Base-by-base conservation (phyloP, 78 protist species). In the Pelomyxa schiedti region DNA sequence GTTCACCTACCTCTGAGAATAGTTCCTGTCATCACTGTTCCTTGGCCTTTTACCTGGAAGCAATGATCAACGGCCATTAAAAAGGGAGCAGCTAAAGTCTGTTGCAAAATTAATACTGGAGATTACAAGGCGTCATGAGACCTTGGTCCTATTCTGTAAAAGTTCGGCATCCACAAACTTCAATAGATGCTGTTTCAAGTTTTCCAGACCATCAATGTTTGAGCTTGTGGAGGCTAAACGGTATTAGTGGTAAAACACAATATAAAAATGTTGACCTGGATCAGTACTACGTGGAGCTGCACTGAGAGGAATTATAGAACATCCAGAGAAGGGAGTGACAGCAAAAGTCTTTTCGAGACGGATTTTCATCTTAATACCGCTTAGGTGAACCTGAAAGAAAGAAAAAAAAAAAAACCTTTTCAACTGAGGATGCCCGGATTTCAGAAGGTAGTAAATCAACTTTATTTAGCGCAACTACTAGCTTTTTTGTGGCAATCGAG, bases 51-150 rank as follows among this genome's bases (percentile, higher is more conserved):
- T 70, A 96, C 91, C 35, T 75, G 84, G 72, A 95, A 96, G 87
- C 99, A 96, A 76, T 96, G 99, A 76, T 96, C 99, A 77, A 96
- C 86, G 37, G 93, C 89, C 42, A 93, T 85, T 39, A 87, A 58
- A 1, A 96, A 83, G 5, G 88, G 79, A 3, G n/a, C n/a, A n/a
- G n/a, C n/a, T n/a, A n/a, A n/a, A n/a, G n/a, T n/a, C n/a, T n/a
- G n/a, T n/a, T n/a, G n/a, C n/a, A n/a, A n/a, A n/a, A n/a, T n/a
- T n/a, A n/a, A n/a, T n/a, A n/a, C n/a, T n/a, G n/a, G n/a, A n/a
- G n/a, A n/a, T n/a, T n/a, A n/a, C n/a, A n/a, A n/a, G n/a, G n/a
- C n/a, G n/a, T n/a, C n/a, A n/a, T n/a, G n/a, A n/a, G n/a, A n/a
- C n/a, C n/a, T n/a, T n/a, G n/a, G n/a, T n/a, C n/a, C n/a, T n/a